Percentiles rank a stretch among this genome's conserved stretches.
These are phyloP conservation scores for Solanum ahanhuiri DNA, from an alignment of 257 asterid species.

Conservation along the genomic window DNA sequence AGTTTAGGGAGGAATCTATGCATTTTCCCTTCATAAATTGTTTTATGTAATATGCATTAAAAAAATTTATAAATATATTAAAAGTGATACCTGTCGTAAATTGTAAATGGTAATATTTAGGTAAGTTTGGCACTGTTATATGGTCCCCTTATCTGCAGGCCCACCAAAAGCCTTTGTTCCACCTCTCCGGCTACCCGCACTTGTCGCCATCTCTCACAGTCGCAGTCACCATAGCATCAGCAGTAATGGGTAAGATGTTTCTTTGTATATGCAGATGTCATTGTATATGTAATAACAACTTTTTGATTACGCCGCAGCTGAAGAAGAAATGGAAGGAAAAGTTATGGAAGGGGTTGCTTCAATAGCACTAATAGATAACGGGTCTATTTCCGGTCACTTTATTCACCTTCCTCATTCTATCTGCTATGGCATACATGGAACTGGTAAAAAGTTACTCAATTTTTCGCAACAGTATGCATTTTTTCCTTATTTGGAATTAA, in stretches of 20 bases:
- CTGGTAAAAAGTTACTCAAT: constrained; percentile 31
- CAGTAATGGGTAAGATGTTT: background rate
- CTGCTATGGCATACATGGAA: constrained; percentile 86
- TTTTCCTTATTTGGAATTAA: background rate
- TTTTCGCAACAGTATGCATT: background rate
- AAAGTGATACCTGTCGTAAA: too few species aligned
- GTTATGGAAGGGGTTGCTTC: constrained; percentile 90
- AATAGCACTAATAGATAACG: constrained; percentile 71
- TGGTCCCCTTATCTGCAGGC: background rate
- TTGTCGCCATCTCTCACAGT: background rate
- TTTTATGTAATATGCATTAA: background rate
- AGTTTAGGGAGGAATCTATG: too few species aligned
- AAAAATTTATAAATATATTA: too few species aligned
- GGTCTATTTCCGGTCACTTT: constrained; percentile 94
- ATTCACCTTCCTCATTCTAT: constrained; percentile 71
- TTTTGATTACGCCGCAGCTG: background rate
- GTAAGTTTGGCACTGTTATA: background rate
- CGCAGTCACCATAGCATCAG: background rate
- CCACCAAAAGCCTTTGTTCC: background rate
- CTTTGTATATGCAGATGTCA: background rate
- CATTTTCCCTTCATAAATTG: too few species aligned
- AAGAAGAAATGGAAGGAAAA: constrained; percentile 11
- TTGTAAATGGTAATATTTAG: background rate
- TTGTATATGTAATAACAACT: background rate
- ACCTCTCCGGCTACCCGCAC: background rate